These are phyloP conservation scores for Debaryomyces singareniensis DNA, from an alignment of 1,139 yeast species.

Conservation along the genomic window DNA sequence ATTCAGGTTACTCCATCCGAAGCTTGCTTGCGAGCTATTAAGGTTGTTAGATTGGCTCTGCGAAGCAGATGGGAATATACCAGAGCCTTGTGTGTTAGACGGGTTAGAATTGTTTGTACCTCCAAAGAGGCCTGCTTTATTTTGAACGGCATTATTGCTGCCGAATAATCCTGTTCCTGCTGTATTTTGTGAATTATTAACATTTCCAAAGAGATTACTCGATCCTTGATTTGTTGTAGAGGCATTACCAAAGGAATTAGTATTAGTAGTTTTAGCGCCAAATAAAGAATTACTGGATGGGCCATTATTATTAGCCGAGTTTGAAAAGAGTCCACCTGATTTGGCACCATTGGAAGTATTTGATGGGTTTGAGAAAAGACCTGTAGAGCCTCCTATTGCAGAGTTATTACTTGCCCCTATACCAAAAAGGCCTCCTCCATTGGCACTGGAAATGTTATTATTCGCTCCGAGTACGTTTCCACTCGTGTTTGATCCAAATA, in stretches of 20 bases:
- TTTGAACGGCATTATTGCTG: conserved; percentile 6
- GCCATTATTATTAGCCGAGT: conserved; percentile 1
- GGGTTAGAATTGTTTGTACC: conserved; percentile 5
- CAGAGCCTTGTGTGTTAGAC: conserved; percentile 6
- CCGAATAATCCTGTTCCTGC: conserved; percentile 23
- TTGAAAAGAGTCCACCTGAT: conserved; percentile 14
- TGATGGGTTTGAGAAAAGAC: too few species aligned
- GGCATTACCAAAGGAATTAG: conserved; percentile 4
- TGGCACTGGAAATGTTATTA: conserved; percentile 5
- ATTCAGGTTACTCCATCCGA: conserved; percentile 19
- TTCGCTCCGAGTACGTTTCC: too few species aligned
- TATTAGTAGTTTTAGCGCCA: conserved; percentile 6
- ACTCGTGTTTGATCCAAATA: conserved; percentile 6
- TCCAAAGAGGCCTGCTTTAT: conserved; percentile 10
- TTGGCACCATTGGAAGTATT: too few species aligned
- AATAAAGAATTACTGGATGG: conserved; percentile 9
- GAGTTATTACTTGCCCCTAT: background rate
- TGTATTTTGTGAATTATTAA: conserved; percentile 1
- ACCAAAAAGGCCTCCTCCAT: background rate
- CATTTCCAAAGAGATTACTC: conserved; percentile 11
- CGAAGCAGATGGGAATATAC: conserved; percentile 12
- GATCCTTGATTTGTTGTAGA: conserved; percentile 5
- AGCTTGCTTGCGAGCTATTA: conserved; percentile 25
- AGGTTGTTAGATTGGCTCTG: too few species aligned
- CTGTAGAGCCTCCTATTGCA: too few species aligned